phyloP scores from a whole-genome alignment of 2,329 filamentous ascomycete genomes.

The Ophiostoma himal-ulmi region DNA sequence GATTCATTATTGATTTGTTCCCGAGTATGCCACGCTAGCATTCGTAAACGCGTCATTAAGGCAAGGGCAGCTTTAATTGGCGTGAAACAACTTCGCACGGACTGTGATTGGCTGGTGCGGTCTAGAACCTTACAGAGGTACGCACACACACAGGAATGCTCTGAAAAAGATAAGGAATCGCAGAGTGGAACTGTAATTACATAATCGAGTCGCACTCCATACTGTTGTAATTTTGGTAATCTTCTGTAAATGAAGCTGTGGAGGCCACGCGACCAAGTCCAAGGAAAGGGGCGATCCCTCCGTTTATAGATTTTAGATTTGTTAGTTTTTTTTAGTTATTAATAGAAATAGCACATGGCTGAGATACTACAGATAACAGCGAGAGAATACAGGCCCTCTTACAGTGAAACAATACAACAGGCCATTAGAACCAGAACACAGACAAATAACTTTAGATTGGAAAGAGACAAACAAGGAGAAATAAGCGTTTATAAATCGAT shows the following conservation, averaged over 20 bases:
- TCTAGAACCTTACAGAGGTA: background rate
- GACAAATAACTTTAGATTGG: background rate
- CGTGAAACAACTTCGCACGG: background rate
- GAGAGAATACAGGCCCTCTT: background rate
- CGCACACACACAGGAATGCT: background rate
- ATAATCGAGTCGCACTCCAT: background rate
- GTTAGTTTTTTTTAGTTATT: background rate
- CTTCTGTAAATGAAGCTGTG: constrained; percentile 5
- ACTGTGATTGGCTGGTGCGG: background rate
- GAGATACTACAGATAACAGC: background rate
- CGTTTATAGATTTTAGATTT: background rate
- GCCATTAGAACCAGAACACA: background rate
- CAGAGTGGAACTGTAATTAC: background rate
- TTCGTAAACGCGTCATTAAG: constrained; percentile 5
- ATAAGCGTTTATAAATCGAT: background rate
- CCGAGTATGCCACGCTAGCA: background rate
- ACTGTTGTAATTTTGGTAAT: background rate
- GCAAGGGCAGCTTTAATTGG: constrained; percentile 4
- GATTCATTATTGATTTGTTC: background rate
- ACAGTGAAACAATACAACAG: background rate
- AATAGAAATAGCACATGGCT: background rate
- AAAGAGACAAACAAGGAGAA: background rate
- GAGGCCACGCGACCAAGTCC: constrained; percentile 1
- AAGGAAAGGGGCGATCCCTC: constrained; percentile 1
- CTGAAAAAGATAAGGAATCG: background rate